Base-by-base conservation (phyloP, 768 basidiomycete genomes). In the Udeniomyces megalosporus region DNA sequence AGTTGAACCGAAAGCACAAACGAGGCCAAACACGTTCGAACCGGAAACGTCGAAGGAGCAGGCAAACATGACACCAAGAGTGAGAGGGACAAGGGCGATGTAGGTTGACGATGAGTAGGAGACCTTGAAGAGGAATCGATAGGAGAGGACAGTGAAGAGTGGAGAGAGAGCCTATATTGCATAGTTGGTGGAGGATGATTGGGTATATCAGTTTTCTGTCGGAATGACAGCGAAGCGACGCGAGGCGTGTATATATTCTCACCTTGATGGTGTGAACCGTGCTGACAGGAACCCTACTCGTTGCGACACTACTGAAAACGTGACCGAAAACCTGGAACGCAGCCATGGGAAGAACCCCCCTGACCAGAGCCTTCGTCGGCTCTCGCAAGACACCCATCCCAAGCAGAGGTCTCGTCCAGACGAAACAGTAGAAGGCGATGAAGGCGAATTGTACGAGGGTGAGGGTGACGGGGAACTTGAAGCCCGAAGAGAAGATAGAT, bases 231-330 rank as follows among this genome's bases (percentile, higher is more conserved):
- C n/a, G n/a, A n/a, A 62, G 49, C 17, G 50, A 48, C 65, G 55
- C 60, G 35, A 44, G 46, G 32, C 53, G 26, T 22, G 4, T n/a
- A n/a, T n/a, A 58, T 4, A 52, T 28, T 31, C 79, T 68, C 69
- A 93, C 93, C 84, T 99, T 99, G 75, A 97, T 96, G 51, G 93
- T 97, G 73, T 99, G 95, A 15, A 96, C 91, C 0, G 95, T 99
- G 76, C 87, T 90, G 63, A 99, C 95, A 2, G 87, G 89, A 65
- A 96, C 93, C 55, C 90, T 79, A 53, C 91, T 89, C 58, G 96
- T 99, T 12, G 95, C 95, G 76, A 99, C 84, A 68, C 90, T 93
- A 26, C 91, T 91, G 72, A 95, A 96, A 70, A 99, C 89, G 72
- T 99, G 95, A 0, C 95, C 95, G 7, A 84, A 89, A 35, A 99